A percentile compares a stretch with the other conserved stretches of the same genome.
These are phyloP conservation scores for Marchantia polymorpha DNA, from an alignment of 225 moss, liverwort and hornwort genomes.

Conservation along the genomic window DNA sequence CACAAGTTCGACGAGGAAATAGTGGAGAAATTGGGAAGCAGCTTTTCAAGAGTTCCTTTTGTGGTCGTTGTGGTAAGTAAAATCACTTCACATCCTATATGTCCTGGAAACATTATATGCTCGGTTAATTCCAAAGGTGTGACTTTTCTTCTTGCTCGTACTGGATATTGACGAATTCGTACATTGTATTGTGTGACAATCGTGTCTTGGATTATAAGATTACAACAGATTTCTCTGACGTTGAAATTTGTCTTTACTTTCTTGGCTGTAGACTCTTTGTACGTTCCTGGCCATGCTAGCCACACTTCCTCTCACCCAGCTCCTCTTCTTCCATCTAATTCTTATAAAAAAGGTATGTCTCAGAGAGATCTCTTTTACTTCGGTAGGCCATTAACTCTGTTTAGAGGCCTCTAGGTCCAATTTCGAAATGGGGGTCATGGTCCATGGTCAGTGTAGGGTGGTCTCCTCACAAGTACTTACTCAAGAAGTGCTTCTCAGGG, in stretches of 20 bases:
- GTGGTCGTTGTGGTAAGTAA: conserved; percentile 68
- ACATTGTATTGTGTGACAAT: no score
- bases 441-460: background rate
- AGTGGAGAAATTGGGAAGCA: conserved; percentile 65
- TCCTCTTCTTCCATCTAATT: conserved; percentile 85
- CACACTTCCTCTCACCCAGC: conserved; percentile 80
- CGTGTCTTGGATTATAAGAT: background rate
- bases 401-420: background rate
- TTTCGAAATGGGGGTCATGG: background rate
- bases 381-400: background rate
- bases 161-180: no score
- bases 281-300: conserved; percentile 70
- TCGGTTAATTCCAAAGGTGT: no score
- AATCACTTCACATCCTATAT: background rate
- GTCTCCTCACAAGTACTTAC: background rate
- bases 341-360: conserved; percentile 72
- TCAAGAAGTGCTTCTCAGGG: conserved; percentile 44
- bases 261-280: conserved; percentile 51
- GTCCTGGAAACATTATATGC: background rate
- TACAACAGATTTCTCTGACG: background rate
- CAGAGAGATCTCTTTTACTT: background rate
- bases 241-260: background rate
- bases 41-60: conserved; percentile 71
- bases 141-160: no score
- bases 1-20: conserved; percentile 66